A percentile compares a stretch with the other conserved stretches of the same genome.
phyloP scores from a whole-genome alignment of 2,329 filamentous ascomycete genomes.

The Cytospora piceicola region DNA sequence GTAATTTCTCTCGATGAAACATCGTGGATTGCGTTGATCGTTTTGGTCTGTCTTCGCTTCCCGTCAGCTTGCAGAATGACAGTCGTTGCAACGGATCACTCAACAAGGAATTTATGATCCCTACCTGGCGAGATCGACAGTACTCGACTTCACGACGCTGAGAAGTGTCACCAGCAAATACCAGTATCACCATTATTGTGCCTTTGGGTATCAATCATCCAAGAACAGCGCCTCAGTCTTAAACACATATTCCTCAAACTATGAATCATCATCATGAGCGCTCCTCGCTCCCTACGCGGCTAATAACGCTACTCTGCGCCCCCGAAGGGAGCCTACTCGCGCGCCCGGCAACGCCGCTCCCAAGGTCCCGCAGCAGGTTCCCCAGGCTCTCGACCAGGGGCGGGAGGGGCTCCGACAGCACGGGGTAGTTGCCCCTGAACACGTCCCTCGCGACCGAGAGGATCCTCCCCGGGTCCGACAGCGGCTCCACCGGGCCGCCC shows the following conservation, averaged over 20 bases:
- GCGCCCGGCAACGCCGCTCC: conserved; percentile 30
- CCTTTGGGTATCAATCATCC: too few species aligned
- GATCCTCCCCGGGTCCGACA: conserved; percentile 34
- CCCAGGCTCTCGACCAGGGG: conserved; percentile 38
- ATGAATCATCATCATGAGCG: not conserved
- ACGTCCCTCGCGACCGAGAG: conserved; percentile 34
- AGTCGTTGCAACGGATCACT: too few species aligned
- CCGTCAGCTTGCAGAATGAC: too few species aligned
- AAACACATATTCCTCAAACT: not conserved
- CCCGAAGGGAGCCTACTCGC: conserved; percentile 15
- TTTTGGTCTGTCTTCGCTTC: too few species aligned
- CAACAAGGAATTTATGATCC: too few species aligned
- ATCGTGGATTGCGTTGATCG: not conserved
- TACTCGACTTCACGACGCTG: too few species aligned
- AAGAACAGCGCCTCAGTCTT: not conserved
- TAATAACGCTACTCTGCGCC: conserved; percentile 21
- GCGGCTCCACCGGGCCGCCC: conserved; percentile 30
- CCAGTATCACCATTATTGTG: too few species aligned
- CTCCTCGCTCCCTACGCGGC: conserved; percentile 33
- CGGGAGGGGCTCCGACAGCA: conserved; percentile 37
- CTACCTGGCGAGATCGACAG: too few species aligned
- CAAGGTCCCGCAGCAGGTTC: conserved; percentile 35
- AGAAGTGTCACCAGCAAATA: too few species aligned
- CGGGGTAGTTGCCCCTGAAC: conserved; percentile 37
- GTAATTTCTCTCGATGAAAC: not conserved